Conservation (phyloP, 2,329 filamentous ascomycete genomes). For the Alternaria brassicicola region DNA sequence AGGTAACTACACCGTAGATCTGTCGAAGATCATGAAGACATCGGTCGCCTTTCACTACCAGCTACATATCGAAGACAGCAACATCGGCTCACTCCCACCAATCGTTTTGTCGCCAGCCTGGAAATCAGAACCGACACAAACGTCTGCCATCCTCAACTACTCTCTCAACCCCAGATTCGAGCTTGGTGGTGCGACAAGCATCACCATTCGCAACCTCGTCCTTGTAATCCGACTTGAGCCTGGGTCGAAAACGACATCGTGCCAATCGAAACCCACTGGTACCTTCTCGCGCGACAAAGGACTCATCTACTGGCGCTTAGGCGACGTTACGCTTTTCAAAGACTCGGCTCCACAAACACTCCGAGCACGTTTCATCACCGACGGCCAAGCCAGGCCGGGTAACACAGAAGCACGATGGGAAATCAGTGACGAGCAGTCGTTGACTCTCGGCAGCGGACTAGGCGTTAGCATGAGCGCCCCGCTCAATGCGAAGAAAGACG, state of each 20-base stretch:
- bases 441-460: conserved; percentile 66
- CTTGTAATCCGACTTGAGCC: conserved; percentile 72
- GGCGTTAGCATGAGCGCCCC: conserved; percentile 54
- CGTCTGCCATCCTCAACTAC: conserved; percentile 86
- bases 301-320: conserved; percentile 79
- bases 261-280: conserved; percentile 79
- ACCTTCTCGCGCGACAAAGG: conserved; percentile 79
- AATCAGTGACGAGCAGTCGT: conserved; percentile 57
- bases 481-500: conserved; percentile 49
- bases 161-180: conserved; percentile 75
- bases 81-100: conserved; percentile 67
- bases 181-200: conserved; percentile 48
- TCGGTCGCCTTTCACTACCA: conserved; percentile 92
- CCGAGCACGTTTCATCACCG: conserved; percentile 80
- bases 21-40: conserved; percentile 72
- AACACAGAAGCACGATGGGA: conserved; percentile 87
- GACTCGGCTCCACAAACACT: conserved; percentile 71
- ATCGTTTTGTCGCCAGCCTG: conserved; percentile 76
- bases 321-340: conserved; percentile 70
- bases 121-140: conserved; percentile 83
- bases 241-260: conserved; percentile 66
- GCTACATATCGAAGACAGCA: conserved; percentile 69
- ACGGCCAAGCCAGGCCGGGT: conserved; percentile 73
- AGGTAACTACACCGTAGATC: conserved; percentile 80
- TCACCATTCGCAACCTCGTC: conserved; percentile 75